Conservation (phyloP, 148 eudicot genomes). For the Heliamphora exappendiculata region DNA sequence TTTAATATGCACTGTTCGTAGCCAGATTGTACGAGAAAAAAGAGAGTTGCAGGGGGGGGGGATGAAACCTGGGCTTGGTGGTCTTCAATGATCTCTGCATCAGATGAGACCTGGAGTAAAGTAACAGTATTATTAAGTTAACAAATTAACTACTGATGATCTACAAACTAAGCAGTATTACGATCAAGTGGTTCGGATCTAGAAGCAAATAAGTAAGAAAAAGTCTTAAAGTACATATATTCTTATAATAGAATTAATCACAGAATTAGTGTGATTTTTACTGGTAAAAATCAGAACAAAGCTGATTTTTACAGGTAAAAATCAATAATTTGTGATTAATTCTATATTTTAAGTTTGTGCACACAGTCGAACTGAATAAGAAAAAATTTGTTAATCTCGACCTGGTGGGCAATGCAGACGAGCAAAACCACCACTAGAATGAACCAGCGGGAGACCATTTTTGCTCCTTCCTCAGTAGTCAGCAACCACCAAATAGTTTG, state of each 20-base stretch:
- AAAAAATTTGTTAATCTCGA: not conserved
- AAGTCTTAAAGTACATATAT: too few species aligned
- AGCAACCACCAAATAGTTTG: not conserved
- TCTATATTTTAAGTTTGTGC: too few species aligned
- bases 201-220: not conserved
- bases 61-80: constrained; percentile 16
- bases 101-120: constrained; percentile 23
- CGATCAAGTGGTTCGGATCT: not conserved
- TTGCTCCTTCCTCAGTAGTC: not conserved
- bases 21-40: not conserved
- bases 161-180: too few species aligned
- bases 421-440: constrained; percentile 13
- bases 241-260: too few species aligned
- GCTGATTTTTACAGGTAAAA: too few species aligned
- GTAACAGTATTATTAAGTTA: not conserved
- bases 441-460: constrained; percentile 20
- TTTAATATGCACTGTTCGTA: too few species aligned
- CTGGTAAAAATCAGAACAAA: too few species aligned
- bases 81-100: constrained; percentile 17
- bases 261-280: too few species aligned
- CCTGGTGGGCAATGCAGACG: constrained; percentile 25
- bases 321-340: too few species aligned
- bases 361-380: too few species aligned
- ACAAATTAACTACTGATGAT: too few species aligned
- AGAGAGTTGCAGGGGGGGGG: not conserved